Evolutionary conservation across 2,329 filamentous ascomycete species (phyloP).

Genomic region (Colletotrichum chrysophilum): DNA sequence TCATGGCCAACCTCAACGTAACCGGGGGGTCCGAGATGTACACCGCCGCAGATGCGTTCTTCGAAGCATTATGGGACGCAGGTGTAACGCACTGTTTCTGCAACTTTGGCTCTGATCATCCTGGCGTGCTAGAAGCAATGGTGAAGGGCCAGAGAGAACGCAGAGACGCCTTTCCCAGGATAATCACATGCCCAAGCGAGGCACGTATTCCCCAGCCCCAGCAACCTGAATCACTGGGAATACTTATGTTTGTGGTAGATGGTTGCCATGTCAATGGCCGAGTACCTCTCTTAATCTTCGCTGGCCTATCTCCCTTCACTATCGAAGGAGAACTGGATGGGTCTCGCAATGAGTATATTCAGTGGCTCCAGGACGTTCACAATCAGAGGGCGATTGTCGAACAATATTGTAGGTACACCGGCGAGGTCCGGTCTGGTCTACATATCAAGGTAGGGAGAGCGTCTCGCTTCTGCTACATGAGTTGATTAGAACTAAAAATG

Average conservation of each 20-base stretch:
- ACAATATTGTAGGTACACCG: slow-evolving; percentile 86
- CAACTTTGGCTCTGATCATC: slow-evolving; percentile 75
- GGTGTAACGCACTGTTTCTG: slow-evolving; percentile 53
- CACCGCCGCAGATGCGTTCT: slow-evolving; percentile 74
- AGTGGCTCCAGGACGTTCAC: slow-evolving; percentile 85
- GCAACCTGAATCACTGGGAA: too few relatives aligned
- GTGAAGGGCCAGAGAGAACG: slow-evolving; percentile 78
- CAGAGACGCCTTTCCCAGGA: slow-evolving; percentile 43
- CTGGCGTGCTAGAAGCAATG: slow-evolving; percentile 81
- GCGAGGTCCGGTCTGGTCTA: slow-evolving; percentile 78
- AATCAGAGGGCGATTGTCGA: slow-evolving; percentile 81
- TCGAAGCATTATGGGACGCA: slow-evolving; percentile 47
- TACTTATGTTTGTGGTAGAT: slow-evolving; percentile 58
- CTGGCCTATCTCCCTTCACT: slow-evolving; percentile 78
- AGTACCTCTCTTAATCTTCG: slow-evolving; percentile 78
- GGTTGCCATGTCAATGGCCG: slow-evolving; percentile 86
- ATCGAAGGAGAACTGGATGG: slow-evolving; percentile 79
- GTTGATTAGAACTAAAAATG: too few relatives aligned
- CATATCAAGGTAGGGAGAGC: background rate
- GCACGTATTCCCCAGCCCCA: background rate
- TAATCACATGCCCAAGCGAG: background rate
- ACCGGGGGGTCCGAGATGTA: slow-evolving; percentile 38
- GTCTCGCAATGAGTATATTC: slow-evolving; percentile 82
- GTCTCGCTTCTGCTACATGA: slow-evolving; percentile 62
- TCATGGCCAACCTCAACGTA: background rate